Base-by-base conservation (phyloP, 208 protist species). In the Crithidia sp. region DNA sequence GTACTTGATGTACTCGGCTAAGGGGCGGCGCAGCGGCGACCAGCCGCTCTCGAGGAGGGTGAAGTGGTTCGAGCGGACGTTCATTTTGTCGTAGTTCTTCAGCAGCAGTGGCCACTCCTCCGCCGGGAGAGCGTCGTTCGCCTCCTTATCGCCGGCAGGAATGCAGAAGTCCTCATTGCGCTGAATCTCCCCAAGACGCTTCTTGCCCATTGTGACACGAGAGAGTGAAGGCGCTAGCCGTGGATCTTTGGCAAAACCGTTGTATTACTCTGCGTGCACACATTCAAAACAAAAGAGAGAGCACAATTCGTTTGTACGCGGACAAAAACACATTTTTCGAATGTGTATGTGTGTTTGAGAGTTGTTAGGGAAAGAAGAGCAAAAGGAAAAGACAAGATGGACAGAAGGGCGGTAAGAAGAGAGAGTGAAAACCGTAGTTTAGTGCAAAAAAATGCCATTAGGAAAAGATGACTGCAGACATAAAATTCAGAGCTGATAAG, bases 11-110 rank as follows among this genome's bases (percentile, higher is more conserved):
- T 99, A 99, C 67, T 99, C 99, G 7, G 83, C 55, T 45, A 99
- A 84, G 41, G 98, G 93, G 43, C 99, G 93, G 63, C 99, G 98
- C 12, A 99, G 86, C 52, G 99, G 99, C 28, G 98, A 98, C 81
- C 88, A 96, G 49, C 99, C 99, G 65, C 98, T 98, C 47, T 86
- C 86, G 44, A 98, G 89, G 63, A 99, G 83, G 12, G 98, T 99
- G 75, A 99, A 99, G 74, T 99, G 96, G 16, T 86, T 91, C 14
- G 97, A 99, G 59, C 97, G 89, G 17, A 99, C 89, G 82, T 99
- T 97, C 69, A 99, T 95, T 76, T 99, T 93, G 82, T 99, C 97
- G 76, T 99, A 99, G 84, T 99, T 99, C 86, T 99, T 99, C 43
- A 99, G 88, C 39, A 99, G 93, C 56, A 99, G 88, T 28, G 99